Evolutionary conservation across 129 eudicot species (phyloP).

Genomic region (Pittosporum tobira): DNA sequence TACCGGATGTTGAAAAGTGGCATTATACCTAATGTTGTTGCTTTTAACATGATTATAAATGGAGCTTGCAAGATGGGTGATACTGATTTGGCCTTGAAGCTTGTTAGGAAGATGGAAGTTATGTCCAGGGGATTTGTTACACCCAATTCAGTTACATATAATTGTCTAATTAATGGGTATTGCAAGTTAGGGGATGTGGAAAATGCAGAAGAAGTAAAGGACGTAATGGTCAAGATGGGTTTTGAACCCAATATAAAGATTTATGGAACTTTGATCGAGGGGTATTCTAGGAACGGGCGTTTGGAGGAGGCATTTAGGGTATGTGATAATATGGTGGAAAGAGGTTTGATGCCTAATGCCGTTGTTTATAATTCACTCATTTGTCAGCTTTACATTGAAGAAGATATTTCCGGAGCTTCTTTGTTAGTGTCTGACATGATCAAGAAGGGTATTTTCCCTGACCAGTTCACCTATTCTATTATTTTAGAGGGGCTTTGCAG

Average conservation of each 20-base stretch:
- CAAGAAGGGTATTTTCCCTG: slow-evolving; percentile 34
- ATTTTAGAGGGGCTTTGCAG: slow-evolving; percentile 42
- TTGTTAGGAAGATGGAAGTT: slow-evolving; percentile 41
- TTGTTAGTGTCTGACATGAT: slow-evolving; percentile 39
- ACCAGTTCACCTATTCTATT: slow-evolving; percentile 44
- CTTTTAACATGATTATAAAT: slow-evolving; percentile 49
- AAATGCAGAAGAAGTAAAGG: slow-evolving; percentile 31
- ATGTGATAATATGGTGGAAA: slow-evolving; percentile 50
- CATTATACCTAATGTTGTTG: slow-evolving; percentile 49
- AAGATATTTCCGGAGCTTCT: slow-evolving; percentile 35
- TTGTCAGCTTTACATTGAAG: slow-evolving; percentile 46
- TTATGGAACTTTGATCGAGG: slow-evolving; percentile 53
- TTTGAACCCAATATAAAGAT: slow-evolving; percentile 44
- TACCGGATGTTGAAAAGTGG: slow-evolving; percentile 54
- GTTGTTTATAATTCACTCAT: slow-evolving; percentile 53
- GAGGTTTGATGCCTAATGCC: slow-evolving; percentile 38
- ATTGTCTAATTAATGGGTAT: slow-evolving; percentile 54
- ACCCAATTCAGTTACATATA: slow-evolving; percentile 44
- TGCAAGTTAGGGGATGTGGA: slow-evolving; percentile 45
- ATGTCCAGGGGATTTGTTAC: slow-evolving; percentile 38
- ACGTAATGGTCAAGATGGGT: slow-evolving; percentile 40
- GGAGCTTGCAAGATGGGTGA: slow-evolving; percentile 47
- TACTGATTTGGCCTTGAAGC: slow-evolving; percentile 36
- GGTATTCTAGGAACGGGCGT: slow-evolving; percentile 41
- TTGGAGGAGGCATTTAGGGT: slow-evolving; percentile 41